Conservation (phyloP, 2,329 filamentous ascomycete genomes). For the Scedosporium apiospermum region DNA sequence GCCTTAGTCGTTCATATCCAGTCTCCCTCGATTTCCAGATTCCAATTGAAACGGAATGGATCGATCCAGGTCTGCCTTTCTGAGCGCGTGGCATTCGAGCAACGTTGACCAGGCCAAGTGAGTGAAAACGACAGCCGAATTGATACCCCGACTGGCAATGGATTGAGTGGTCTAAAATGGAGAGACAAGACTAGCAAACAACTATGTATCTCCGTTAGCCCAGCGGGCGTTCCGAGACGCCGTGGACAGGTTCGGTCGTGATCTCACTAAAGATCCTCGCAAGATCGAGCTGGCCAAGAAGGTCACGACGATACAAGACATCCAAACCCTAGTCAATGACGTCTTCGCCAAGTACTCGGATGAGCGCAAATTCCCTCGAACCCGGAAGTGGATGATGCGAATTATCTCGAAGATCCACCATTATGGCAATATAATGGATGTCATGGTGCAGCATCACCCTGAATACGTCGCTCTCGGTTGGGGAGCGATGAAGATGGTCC, state of each 20-base stretch:
- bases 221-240: not conserved
- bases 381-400: not conserved
- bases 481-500: conserved; percentile 16
- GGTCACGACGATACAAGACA: not conserved
- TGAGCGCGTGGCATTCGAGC: not conserved
- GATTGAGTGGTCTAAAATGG: too few relatives aligned
- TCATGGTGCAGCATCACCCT: conserved; percentile 15
- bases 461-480: conserved; percentile 15
- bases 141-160: not conserved
- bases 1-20: not conserved
- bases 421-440: conserved; percentile 13
- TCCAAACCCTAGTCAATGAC: not conserved
- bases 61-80: not conserved
- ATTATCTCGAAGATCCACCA: conserved; percentile 6
- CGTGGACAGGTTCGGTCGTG: not conserved
- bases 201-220: not conserved
- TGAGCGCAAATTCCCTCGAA: not conserved
- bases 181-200: not conserved
- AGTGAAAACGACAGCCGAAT: not conserved
- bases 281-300: not conserved
- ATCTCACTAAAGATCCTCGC: not conserved
- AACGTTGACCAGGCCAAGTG: not conserved
- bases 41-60: not conserved
- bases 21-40: not conserved
- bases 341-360: not conserved